Percentiles rank a stretch among this genome's conserved stretches.
Conservation (phyloP, 441 rosid genomes). For the Hura crepitans region DNA sequence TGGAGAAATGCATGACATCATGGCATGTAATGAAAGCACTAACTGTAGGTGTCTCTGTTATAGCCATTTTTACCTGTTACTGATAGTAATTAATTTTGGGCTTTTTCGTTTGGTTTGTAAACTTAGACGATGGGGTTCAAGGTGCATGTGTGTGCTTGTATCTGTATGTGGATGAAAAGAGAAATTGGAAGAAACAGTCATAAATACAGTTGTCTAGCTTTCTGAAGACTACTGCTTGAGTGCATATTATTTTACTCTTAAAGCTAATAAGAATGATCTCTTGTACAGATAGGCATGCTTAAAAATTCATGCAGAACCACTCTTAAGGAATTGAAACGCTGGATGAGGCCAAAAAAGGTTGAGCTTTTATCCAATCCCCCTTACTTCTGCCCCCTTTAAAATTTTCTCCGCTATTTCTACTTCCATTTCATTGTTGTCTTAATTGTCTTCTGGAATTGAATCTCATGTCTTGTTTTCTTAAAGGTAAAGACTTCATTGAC, state of each 20-base stretch:
- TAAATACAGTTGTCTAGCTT: neutral
- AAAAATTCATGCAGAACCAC: constrained; percentile 44
- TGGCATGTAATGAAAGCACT: neutral
- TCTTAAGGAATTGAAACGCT: constrained; percentile 51
- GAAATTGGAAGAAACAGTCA: neutral
- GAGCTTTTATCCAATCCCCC: neutral
- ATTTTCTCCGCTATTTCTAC: neutral
- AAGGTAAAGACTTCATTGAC: constrained; percentile 62
- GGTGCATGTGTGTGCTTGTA: neutral
- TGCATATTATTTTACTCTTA: neutral
- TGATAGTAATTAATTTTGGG: neutral
- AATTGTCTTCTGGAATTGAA: constrained; percentile 5
- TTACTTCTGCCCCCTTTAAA: neutral
- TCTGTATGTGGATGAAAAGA: neutral
- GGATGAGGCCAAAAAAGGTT: constrained; percentile 70
- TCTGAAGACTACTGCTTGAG: neutral
- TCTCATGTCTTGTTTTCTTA: constrained; percentile 11
- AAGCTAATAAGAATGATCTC: constrained; percentile 19
- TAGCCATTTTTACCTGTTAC: neutral
- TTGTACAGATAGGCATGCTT: constrained; percentile 47
- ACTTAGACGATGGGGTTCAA: neutral
- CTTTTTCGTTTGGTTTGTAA: neutral
- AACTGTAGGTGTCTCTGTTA: neutral
- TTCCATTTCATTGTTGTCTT: neutral
- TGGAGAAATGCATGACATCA: neutral